phyloP scores from a whole-genome alignment of 1,284 basidiomycete genomes.

The Vanrija sp. region DNA sequence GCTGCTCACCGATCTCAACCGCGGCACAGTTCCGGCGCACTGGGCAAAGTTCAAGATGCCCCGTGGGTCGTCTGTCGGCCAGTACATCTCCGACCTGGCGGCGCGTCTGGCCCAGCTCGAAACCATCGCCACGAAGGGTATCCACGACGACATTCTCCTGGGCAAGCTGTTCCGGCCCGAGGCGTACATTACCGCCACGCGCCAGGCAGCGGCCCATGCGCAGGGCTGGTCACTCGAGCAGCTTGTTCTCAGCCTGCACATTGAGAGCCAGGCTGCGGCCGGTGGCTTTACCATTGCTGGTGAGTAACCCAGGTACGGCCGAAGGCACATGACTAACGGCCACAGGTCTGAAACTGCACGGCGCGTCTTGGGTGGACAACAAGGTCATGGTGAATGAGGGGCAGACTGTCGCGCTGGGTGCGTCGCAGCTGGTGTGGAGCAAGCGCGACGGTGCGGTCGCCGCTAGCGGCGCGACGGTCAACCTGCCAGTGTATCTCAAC shows the following conservation, averaged over 20 bases:
- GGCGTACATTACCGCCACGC: constrained; percentile 87
- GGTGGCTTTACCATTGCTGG: constrained; percentile 79
- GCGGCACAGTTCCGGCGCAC: constrained; percentile 79
- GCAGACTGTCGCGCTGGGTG: constrained; percentile 65
- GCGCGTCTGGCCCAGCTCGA: constrained; percentile 75
- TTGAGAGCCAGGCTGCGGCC: constrained; percentile 66
- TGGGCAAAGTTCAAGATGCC: constrained; percentile 87
- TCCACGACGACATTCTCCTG: constrained; percentile 60
- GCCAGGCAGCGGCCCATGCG: constrained; percentile 84
- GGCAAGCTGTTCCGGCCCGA: constrained; percentile 93
- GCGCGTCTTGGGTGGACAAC: constrained; percentile 68
- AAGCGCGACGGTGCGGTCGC: constrained; percentile 50
- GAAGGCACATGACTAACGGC: not conserved
- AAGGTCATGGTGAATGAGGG: constrained; percentile 75
- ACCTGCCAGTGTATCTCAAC: constrained; percentile 88
- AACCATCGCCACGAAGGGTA: constrained; percentile 60
- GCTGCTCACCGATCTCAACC: constrained; percentile 79
- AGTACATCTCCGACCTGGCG: constrained; percentile 78
- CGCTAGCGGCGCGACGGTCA: constrained; percentile 53
- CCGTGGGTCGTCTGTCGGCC: constrained; percentile 70
- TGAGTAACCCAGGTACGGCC: constrained; percentile 49
- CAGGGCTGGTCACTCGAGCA: constrained; percentile 89
- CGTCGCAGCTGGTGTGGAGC: constrained; percentile 83
- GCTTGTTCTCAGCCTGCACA: constrained; percentile 69
- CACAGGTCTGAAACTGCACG: constrained; percentile 76